Percentiles rank a stretch among this genome's conserved stretches.
phyloP scores from a whole-genome alignment of 805 yeast genomes.

The Tetrapisispora pingtungensis region DNA sequence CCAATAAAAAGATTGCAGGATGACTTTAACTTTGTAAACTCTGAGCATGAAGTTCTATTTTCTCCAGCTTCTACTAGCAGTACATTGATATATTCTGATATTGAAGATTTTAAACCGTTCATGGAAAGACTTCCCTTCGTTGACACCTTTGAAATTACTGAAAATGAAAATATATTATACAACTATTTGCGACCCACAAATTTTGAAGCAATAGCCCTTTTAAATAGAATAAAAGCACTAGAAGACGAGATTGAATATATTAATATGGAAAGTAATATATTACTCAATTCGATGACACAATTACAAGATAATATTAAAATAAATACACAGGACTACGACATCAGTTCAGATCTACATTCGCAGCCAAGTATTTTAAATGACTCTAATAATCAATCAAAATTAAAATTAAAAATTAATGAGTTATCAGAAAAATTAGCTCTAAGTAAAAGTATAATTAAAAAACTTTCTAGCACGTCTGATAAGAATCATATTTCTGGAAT shows the following conservation, averaged over 20 bases:
- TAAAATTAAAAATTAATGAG: not conserved
- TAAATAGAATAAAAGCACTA: not conserved
- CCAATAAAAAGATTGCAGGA: not conserved
- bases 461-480: not conserved
- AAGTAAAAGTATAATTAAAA: not conserved
- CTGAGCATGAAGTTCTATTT: not conserved
- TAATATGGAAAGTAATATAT: not conserved
- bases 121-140: too few species aligned
- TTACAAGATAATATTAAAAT: not conserved
- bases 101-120: not conserved
- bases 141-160: not conserved
- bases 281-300: not conserved
- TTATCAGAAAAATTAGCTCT: not conserved
- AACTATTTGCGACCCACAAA: too few species aligned
- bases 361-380: not conserved
- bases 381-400: too few species aligned
- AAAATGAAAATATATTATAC: not conserved
- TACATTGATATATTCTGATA: not conserved
- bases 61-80: not conserved
- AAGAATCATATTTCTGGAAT: too few species aligned
- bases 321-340: not conserved
- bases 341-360: not conserved
- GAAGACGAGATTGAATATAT: constrained; percentile 1
- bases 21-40: not conserved
- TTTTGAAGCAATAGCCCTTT: not conserved